Conservation (phyloP, 345 rosid genomes). For the Syzygium oleosum region DNA sequence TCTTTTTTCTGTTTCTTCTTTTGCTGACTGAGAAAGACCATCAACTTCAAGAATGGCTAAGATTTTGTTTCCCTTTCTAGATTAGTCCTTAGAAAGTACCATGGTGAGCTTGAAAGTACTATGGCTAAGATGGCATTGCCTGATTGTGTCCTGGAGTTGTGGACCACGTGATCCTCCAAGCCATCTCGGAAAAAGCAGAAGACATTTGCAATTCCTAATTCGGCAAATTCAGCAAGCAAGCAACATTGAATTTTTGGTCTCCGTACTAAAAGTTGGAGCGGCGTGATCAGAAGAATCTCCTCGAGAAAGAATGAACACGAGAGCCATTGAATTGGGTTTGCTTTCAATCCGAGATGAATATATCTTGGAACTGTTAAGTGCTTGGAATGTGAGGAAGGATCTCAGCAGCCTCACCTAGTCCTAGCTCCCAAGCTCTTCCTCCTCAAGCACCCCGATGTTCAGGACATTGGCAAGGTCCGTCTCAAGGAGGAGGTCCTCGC, state of each 20-base stretch:
- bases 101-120: neutral
- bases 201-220: no score
- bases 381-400: slow-evolving; percentile 74
- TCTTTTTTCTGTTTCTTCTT: neutral
- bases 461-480: slow-evolving; percentile 21
- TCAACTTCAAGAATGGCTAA: neutral
- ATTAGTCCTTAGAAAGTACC: neutral
- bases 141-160: neutral
- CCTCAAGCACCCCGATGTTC: slow-evolving; percentile 44
- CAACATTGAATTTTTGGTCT: no score
- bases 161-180: no score
- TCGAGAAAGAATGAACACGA: no score
- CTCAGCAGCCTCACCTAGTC: slow-evolving; percentile 79
- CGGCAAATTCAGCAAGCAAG: no score
- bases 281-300: no score
- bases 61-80: neutral
- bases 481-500: slow-evolving; percentile 81
- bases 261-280: no score
- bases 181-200: no score
- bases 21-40: neutral
- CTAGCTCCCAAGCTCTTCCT: slow-evolving; percentile 81
- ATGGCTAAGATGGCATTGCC: neutral
- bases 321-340: no score
- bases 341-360: no score
- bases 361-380: no score